Conservation (phyloP, 2,329 filamentous ascomycete species). For the Didymellaceae sp. region DNA sequence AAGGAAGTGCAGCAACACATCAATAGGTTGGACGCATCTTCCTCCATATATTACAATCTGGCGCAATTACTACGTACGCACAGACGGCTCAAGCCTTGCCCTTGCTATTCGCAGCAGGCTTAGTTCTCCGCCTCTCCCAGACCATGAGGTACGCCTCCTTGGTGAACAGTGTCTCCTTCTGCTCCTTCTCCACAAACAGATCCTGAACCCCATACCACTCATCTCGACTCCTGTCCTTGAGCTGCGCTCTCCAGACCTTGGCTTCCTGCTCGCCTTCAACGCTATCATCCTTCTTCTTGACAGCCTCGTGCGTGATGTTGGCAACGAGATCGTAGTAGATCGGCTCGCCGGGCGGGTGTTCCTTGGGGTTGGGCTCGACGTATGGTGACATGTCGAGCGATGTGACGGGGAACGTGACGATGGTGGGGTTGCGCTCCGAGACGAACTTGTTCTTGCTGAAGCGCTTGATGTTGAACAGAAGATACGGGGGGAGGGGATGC, state of each 20-base stretch:
- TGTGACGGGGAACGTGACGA: constrained; percentile 91
- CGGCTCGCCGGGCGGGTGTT: constrained; percentile 76
- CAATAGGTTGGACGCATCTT: no score
- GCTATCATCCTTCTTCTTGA: constrained; percentile 76
- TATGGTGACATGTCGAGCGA: constrained; percentile 88
- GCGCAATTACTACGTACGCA: no score
- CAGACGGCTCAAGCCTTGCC: no score
- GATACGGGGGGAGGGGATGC: constrained; percentile 88
- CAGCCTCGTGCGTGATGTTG: constrained; percentile 88
- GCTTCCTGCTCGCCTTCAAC: constrained; percentile 90
- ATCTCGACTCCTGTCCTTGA: constrained; percentile 78
- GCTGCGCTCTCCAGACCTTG: constrained; percentile 94
- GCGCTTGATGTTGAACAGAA: constrained; percentile 95
- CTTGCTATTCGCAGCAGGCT: constrained; percentile 18
- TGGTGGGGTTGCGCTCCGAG: constrained; percentile 93
- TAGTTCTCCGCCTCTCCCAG: constrained; percentile 79
- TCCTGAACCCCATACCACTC: constrained; percentile 96
- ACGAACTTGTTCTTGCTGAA: constrained; percentile 98
- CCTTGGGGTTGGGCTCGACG: constrained; percentile 81
- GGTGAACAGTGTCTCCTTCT: constrained; percentile 87
- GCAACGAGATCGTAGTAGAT: constrained; percentile 95
- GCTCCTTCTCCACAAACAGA: constrained; percentile 86
- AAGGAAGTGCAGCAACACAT: background rate
- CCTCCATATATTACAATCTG: background rate
- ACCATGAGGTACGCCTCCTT: constrained; percentile 96